Evolutionary conservation across 495 filamentous ascomycete genomes (phyloP).

Genomic region (Hypoxylon subgilvum): DNA sequence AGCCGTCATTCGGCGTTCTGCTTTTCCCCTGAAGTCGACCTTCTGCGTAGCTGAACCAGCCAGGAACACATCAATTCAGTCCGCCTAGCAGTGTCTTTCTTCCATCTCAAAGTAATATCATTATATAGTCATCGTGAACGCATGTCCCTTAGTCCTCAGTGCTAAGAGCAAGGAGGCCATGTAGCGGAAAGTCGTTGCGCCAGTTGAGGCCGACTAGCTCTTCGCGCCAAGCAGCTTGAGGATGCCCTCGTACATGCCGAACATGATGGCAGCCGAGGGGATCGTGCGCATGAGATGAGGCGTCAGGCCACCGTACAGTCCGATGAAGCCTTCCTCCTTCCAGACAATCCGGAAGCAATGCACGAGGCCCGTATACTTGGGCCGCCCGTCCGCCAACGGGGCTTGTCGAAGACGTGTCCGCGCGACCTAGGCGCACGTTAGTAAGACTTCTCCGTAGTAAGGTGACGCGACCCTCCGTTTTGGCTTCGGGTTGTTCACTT

Average conservation of each 20-base stretch:
- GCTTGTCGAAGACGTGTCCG: constrained; percentile 82
- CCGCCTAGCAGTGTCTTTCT: no score
- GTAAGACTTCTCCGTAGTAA: neutral
- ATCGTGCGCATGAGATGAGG: constrained; percentile 87
- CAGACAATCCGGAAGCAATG: constrained; percentile 83
- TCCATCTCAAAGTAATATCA: no score
- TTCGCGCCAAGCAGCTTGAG: constrained; percentile 61
- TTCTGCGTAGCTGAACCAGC: no score
- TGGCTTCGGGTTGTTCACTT: no score
- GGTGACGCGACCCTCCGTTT: neutral
- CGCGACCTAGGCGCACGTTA: constrained; percentile 62
- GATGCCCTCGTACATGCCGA: constrained; percentile 88
- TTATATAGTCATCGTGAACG: no score
- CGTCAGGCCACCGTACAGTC: constrained; percentile 83
- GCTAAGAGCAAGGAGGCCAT: neutral
- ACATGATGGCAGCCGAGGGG: constrained; percentile 88
- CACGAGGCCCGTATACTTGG: constrained; percentile 81
- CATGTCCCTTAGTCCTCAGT: neutral
- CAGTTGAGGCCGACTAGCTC: constrained; percentile 29
- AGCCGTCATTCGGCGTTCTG: neutral
- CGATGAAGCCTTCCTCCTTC: constrained; percentile 82
- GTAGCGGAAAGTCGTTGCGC: neutral
- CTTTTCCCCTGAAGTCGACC: neutral
- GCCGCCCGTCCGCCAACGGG: constrained; percentile 70
- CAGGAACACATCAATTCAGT: no score